Percentiles rank a stretch among this genome's conserved stretches.
Evolutionary conservation across 225 moss, liverwort and hornwort genomes (phyloP).

Genomic region (Lunularia cruciata): DNA sequence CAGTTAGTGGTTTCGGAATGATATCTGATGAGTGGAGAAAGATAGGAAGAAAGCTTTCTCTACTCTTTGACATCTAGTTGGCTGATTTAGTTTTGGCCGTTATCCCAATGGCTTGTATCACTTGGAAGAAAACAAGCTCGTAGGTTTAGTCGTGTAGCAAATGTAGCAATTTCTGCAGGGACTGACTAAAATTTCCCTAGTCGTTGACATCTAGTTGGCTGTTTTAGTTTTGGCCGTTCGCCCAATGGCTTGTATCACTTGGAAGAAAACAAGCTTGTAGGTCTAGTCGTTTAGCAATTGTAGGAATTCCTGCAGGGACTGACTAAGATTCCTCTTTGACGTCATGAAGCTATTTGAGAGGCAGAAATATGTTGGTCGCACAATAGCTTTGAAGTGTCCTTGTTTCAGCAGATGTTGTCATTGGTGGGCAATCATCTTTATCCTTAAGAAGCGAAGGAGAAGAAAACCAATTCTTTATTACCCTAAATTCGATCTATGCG

Average conservation of each 20-base stretch:
- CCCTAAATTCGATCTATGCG: background rate
- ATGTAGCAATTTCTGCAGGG: constrained; percentile 2
- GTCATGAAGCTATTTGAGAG: constrained; percentile 14
- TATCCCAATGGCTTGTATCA: constrained; percentile 7
- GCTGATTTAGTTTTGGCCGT: constrained; percentile 20
- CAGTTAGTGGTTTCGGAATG: background rate
- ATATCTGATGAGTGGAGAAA: constrained; percentile 3
- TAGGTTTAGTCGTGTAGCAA: constrained; percentile 7
- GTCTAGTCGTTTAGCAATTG: constrained; percentile 3
- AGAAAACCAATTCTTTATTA: background rate
- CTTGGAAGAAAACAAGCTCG: background rate
- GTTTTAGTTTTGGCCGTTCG: constrained; percentile 18
- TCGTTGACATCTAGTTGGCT: too few species aligned
- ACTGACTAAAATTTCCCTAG: constrained; percentile 3
- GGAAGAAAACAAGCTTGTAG: constrained; percentile 3
- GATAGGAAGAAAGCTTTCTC: background rate
- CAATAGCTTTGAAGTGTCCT: background rate
- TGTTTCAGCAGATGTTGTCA: constrained; percentile 8
- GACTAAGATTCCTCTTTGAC: constrained; percentile 6
- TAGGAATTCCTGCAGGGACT: constrained; percentile 1
- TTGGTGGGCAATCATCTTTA: constrained; percentile 7
- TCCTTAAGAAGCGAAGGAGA: background rate
- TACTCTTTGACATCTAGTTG: background rate
- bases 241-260: constrained; percentile 8
- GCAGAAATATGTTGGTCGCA: constrained; percentile 2